Evolutionary conservation across 306 rosid species (phyloP).

Genomic region (Glycine soja): DNA sequence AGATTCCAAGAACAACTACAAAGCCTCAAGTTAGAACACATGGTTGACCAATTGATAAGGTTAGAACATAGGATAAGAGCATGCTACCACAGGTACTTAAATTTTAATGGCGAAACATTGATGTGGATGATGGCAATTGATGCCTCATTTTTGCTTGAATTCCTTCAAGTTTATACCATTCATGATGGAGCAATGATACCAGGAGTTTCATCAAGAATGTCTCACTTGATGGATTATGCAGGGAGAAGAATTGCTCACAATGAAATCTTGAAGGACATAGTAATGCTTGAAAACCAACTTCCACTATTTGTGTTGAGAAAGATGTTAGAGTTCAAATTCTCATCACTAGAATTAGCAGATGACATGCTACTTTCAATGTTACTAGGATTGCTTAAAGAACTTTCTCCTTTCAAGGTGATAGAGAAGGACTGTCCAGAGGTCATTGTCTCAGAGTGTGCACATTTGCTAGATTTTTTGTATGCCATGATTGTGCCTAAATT

Average conservation of each 20-base stretch:
- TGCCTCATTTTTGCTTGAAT: constrained; percentile 77
- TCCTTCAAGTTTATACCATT: constrained; percentile 61
- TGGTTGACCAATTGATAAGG: constrained; percentile 66
- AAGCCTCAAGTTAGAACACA: constrained; percentile 55
- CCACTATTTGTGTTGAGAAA: constrained; percentile 81
- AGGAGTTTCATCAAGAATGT: constrained; percentile 71
- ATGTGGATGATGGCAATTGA: constrained; percentile 87
- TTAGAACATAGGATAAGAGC: constrained; percentile 62
- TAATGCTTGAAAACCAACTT: constrained; percentile 90
- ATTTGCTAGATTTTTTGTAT: constrained; percentile 79
- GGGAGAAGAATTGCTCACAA: constrained; percentile 67
- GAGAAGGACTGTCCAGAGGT: constrained; percentile 48
- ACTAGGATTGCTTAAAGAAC: constrained; percentile 58
- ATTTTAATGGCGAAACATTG: constrained; percentile 68
- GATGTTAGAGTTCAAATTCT: constrained; percentile 63
- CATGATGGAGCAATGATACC: constrained; percentile 44
- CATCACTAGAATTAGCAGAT: constrained; percentile 58
- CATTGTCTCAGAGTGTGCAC: constrained; percentile 58
- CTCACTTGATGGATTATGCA: constrained; percentile 61
- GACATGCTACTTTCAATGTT: constrained; percentile 63
- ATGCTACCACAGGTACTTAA: constrained; percentile 74
- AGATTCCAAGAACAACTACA: constrained; percentile 64
- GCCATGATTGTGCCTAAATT: constrained; percentile 61
- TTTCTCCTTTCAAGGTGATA: constrained; percentile 65
- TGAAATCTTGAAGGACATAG: constrained; percentile 71